A percentile compares a stretch with the other conserved stretches of the same genome.
phyloP scores from a whole-genome alignment of 345 rosid genomes.

The Gossypium ekmanianum region DNA sequence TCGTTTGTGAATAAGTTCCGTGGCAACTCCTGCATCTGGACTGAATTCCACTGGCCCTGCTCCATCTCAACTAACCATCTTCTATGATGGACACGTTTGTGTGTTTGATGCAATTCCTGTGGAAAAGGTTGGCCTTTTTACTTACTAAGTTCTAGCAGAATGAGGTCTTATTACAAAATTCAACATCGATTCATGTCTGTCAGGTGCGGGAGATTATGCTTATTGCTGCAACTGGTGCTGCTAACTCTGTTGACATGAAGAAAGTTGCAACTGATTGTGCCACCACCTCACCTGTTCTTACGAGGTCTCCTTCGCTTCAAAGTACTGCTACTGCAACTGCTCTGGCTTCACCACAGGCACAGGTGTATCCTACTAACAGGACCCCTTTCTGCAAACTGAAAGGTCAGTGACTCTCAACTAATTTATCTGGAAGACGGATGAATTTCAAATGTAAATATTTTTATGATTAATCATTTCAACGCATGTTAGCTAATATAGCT shows the following conservation, averaged over 20 bases:
- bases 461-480: neutral
- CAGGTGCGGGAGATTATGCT: constrained; percentile 71
- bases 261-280: constrained; percentile 31
- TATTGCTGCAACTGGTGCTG: constrained; percentile 43
- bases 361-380: constrained; percentile 42
- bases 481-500: neutral
- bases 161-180: neutral
- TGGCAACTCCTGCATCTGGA: constrained; percentile 29
- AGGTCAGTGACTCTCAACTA: constrained; percentile 49
- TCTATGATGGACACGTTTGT: constrained; percentile 68
- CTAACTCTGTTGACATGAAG: constrained; percentile 46
- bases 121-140: constrained; percentile 51
- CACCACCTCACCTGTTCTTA: constrained; percentile 52
- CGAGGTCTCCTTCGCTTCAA: constrained; percentile 77
- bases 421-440: neutral
- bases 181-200: constrained; percentile 4
- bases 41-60: constrained; percentile 22
- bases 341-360: constrained; percentile 51
- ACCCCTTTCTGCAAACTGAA: constrained; percentile 61
- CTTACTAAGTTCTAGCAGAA: constrained; percentile 3
- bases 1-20: constrained; percentile 31
- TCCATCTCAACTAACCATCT: constrained; percentile 72
- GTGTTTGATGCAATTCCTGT: constrained; percentile 66
- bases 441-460: constrained; percentile 7
- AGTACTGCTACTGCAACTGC: constrained; percentile 54